Conservation (phyloP, 2,329 filamentous ascomycete genomes). For the Chaetomiaceae sp. region DNA sequence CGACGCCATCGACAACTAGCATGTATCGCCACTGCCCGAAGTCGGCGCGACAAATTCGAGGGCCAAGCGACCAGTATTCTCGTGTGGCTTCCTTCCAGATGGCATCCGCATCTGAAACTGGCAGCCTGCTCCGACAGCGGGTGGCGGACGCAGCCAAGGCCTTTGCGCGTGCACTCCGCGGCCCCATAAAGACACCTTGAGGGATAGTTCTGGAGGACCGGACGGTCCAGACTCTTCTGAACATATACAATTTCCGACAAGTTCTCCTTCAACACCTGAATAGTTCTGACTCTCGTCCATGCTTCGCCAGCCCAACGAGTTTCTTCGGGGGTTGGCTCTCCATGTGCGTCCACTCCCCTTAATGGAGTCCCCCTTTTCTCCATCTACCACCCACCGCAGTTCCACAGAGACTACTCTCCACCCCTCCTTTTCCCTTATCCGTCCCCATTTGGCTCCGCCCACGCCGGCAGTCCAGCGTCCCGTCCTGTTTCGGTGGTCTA, state of each 20-base stretch:
- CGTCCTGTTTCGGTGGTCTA: too few species aligned
- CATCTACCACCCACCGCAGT: too few species aligned
- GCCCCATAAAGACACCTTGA: not conserved
- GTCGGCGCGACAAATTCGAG: too few species aligned
- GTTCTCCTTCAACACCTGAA: not conserved
- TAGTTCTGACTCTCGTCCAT: not conserved
- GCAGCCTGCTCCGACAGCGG: too few species aligned
- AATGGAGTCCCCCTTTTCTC: not conserved
- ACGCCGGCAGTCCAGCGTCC: too few species aligned
- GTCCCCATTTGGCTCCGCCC: too few species aligned
- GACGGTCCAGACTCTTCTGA: not conserved
- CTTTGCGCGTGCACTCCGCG: not conserved
- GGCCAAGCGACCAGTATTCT: too few species aligned
- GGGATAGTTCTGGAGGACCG: not conserved
- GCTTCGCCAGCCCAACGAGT: not conserved
- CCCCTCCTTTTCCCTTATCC: too few species aligned
- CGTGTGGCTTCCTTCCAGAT: not conserved
- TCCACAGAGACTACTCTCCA: too few species aligned
- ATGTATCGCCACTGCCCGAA: too few species aligned
- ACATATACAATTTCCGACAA: not conserved
- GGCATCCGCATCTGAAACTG: not conserved
- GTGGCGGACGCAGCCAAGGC: not conserved
- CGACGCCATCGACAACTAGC: too few species aligned
- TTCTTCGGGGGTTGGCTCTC: not conserved
- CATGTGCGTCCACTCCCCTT: not conserved